Evolutionary conservation across 345 rosid species (phyloP), one percentile per base, ranked within the genome.

Genomic region (Passiflora organensis): DNA sequence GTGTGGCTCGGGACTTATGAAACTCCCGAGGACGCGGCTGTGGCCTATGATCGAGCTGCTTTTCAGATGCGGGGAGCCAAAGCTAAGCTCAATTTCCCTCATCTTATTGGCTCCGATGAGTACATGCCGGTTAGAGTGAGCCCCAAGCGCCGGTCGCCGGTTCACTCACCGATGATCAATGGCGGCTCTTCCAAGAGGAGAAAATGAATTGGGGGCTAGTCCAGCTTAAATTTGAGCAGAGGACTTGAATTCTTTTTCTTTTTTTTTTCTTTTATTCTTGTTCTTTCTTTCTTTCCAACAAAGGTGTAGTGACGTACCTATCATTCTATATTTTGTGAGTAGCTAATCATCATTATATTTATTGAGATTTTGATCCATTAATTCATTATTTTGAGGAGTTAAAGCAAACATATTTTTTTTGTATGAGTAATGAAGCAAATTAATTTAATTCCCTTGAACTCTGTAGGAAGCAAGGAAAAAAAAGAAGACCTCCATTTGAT

Each of bases 1-100:
- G 58, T 60, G 48, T 86, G 95, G 95, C 85, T 83, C 0, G 87
- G 90, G 49, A 83, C 87, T 1, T 81, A 83, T 62, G 80, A 74
- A 72, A 74, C 66, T n/a, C 73, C 85, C 0, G 80, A 80, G 63
- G 83, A 82, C 21, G 94, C 94, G 4, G 78, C 78, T 17, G 6
- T 70, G 13, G 69, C 75, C 14, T 74, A 58, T 15, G 75, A 70
- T 14, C 46, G 39, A 45, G 78, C 72, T 1, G 78, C 78, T n/a
- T 74, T 65, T 6, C 46, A 59, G 34, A 53, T 74, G 63, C 63
- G 69, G 6, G 78, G 78, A 23, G 47, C 78, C 0, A 70, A 62
- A 58, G 78, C 78, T n/a, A 58, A 64, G 60, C 66, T 70, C 1
- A 74, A 74, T 36, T 74, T 70, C 28, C 78, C 75, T 10, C 74